Evolutionary conservation across 306 rosid species (phyloP).

Genomic region (Rosa lucieae): DNA sequence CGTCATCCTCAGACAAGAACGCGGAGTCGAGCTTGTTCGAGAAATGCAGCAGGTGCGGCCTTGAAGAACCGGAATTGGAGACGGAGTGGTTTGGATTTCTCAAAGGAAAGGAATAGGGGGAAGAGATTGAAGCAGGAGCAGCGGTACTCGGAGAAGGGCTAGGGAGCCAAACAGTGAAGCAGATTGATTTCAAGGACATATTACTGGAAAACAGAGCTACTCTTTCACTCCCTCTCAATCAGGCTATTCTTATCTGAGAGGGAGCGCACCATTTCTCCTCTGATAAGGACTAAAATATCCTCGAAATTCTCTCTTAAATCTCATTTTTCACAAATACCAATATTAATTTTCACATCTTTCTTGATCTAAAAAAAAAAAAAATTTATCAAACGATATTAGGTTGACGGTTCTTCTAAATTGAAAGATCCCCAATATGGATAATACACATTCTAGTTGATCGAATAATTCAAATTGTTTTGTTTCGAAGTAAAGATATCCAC

Average conservation of each 20-base stretch:
- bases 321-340: too few relatives aligned
- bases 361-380: too few relatives aligned
- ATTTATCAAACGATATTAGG: too few relatives aligned
- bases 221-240: not conserved
- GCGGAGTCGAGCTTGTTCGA: constrained; percentile 28
- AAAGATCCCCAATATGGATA: too few relatives aligned
- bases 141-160: not conserved
- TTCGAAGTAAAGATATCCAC: too few relatives aligned
- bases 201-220: not conserved
- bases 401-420: too few relatives aligned
- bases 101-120: not conserved
- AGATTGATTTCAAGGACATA: constrained; percentile 1
- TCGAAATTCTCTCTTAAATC: too few relatives aligned
- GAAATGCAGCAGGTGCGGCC: constrained; percentile 20
- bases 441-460: too few relatives aligned
- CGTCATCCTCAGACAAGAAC: not conserved
- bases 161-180: not conserved
- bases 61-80: not conserved
- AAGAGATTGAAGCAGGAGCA: not conserved
- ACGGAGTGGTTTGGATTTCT: not conserved
- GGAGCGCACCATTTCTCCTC: not conserved
- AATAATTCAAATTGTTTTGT: too few relatives aligned
- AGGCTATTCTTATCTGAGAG: not conserved
- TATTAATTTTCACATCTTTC: too few relatives aligned
- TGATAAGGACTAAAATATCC: too few relatives aligned